These are phyloP conservation scores for Collybia sp. DNA, from an alignment of 768 basidiomycete species.

Conservation along the genomic window DNA sequence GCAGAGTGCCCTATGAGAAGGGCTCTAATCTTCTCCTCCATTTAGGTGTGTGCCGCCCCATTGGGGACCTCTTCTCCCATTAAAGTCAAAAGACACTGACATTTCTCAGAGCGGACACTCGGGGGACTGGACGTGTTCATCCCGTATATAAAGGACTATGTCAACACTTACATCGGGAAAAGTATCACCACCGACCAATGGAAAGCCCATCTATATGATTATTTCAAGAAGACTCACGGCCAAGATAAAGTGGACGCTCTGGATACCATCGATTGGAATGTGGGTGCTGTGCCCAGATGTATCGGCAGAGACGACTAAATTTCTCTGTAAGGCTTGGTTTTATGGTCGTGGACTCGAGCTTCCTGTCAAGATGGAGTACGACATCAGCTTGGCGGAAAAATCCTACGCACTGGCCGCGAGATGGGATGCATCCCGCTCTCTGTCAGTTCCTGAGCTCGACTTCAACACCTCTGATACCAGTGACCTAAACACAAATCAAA, in stretches of 20 bases:
- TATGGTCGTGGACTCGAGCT: constrained; percentile 73
- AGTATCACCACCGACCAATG: constrained; percentile 83
- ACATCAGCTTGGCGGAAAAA: constrained; percentile 61
- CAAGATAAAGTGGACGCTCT: constrained; percentile 60
- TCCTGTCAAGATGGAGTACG: constrained; percentile 73
- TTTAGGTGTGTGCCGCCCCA: constrained; percentile 55
- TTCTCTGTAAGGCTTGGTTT: constrained; percentile 60
- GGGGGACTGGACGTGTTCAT: constrained; percentile 84
- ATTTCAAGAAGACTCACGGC: constrained; percentile 56
- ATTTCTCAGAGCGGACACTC: constrained; percentile 51
- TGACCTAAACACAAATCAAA: constrained; percentile 71
- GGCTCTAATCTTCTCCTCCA: constrained; percentile 86
- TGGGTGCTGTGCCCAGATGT: constrained; percentile 24
- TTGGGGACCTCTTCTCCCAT: not conserved
- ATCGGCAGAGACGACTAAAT: not conserved
- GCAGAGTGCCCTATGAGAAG: constrained; percentile 79
- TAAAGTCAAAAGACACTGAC: not conserved
- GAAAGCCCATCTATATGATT: constrained; percentile 74
- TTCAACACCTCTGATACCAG: constrained; percentile 62
- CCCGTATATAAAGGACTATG: constrained; percentile 82
- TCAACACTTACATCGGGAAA: constrained; percentile 73
- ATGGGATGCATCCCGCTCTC: constrained; percentile 65
- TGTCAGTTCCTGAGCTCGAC: constrained; percentile 32
- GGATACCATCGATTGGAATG: constrained; percentile 75
- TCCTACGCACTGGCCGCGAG: constrained; percentile 68